Percentiles rank a stretch among this genome's conserved stretches.
Evolutionary conservation across 2,329 filamentous ascomycete species (phyloP).

Genomic region (Xylariaceae sp.): DNA sequence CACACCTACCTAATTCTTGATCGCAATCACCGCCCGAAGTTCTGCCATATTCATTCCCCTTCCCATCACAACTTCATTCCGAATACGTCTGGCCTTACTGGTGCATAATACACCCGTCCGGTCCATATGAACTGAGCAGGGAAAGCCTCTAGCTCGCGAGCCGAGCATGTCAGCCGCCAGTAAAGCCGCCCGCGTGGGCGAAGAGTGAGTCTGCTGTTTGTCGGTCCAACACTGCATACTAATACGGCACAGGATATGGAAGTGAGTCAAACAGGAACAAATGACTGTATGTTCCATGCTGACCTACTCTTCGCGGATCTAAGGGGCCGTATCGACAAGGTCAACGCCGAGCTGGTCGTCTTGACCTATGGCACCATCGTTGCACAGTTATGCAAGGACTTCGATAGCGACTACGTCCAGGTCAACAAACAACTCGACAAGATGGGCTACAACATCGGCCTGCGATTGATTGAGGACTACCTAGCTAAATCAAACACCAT

Average conservation of each 20-base stretch:
- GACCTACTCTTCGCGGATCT: conserved; percentile 9
- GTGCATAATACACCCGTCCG: neutral
- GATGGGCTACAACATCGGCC: conserved; percentile 98
- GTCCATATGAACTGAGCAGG: conserved; percentile 24
- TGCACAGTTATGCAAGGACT: conserved; percentile 93
- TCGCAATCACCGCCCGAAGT: conserved; percentile 7
- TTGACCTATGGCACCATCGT: conserved; percentile 98
- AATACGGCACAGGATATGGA: conserved; percentile 68
- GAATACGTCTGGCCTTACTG: neutral
- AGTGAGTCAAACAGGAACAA: conserved; percentile 56
- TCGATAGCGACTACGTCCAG: conserved; percentile 87
- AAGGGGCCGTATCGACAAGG: conserved; percentile 93
- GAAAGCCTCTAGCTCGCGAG: conserved; percentile 22
- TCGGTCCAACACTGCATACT: conserved; percentile 9
- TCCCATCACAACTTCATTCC: too few relatives aligned
- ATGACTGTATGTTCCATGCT: conserved; percentile 9
- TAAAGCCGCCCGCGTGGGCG: conserved; percentile 58
- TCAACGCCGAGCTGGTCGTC: conserved; percentile 95
- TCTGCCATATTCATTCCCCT: conserved; percentile 6
- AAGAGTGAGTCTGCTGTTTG: conserved; percentile 48
- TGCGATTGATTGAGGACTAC: conserved; percentile 95
- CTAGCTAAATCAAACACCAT: conserved; percentile 89
- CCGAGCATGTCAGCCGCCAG: conserved; percentile 53
- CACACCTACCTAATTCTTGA: neutral
- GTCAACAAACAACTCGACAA: conserved; percentile 98